Evolutionary conservation across 768 basidiomycete genomes (phyloP), one percentile per base, ranked within the genome.

Genomic region (Tricholoma furcatifolium): DNA sequence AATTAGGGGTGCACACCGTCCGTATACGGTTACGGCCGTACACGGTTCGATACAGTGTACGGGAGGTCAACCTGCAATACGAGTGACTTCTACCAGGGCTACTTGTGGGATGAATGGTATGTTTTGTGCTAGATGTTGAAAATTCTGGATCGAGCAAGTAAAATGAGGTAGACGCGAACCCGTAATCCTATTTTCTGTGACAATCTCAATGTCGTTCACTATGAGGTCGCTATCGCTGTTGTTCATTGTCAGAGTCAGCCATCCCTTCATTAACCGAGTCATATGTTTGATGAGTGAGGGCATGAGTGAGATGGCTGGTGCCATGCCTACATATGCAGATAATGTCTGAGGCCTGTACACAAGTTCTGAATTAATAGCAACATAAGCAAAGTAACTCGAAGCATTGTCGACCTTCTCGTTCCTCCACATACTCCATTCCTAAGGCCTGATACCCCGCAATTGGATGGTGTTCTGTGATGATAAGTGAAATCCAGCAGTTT

Each of bases 271-370:
- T 88, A 45, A 85, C 81, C 8, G 75, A 76, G 57, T 83, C 79
- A 24, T 77, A 74, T 62, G 65, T 64, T 5, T 58, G 56, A 6
- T 60, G 42, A 34, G 63, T 48, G 32, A 66, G 53, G 24, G 65
- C 69, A 66, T 41, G 62, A 54, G 36, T 66, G 64, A 14, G 71
- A 65, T 20, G 76, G 68, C 44, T 75, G 70, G 54, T 72, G 75
- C 89, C 89, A 91, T 50, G 72, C 66, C 88, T 87, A 81, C 87
- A 62, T 60, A 91, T 89, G 27, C 86, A 85, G 45, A 91, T 78
- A 51, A 91, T 76, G 65, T 91, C 89, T 51, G 70, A 6, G 91
- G 70, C 32, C 72, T 72, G 55, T 79, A 85, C n/a, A 79, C 85
- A 44, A 89, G 67, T 54, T 90, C 88, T 91, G 54, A 45, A 8